Evolutionary conservation across 257 asterid species (phyloP), one percentile per base, ranked within the genome.

Genomic region (Ophiorrhiza pumila): DNA sequence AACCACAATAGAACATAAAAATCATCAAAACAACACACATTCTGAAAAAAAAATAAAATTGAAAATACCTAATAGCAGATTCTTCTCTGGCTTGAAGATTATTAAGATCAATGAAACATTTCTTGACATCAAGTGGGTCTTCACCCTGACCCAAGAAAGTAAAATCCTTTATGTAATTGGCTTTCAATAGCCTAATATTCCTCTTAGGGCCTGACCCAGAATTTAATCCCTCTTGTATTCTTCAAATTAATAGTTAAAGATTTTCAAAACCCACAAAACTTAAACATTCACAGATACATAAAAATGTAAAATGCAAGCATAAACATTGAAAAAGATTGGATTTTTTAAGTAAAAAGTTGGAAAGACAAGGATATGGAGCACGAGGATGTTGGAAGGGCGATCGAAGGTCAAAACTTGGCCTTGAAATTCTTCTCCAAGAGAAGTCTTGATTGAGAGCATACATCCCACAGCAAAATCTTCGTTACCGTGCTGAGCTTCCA

Each of bases 401-500:
- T 95, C 98, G 70, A 80, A 95, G 74, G 96, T 81, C 73, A 95
- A 80, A 67, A 95, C 84, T 90, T 89, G 93, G 34, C 88, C 96
- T 83, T 92, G 90, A 78, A 95, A 95, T 77, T 95, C 96, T 65
- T 95, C 99, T 20, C 92, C 96, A 41, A 95, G 82, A 39, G 96
- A 86, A 25, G 99, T 92, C 68, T 87, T 87, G 84, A 95, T 85
- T 69, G 97, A 92, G 0, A 95, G 86, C 5, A 83, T 52, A 85
- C 98, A 90, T 57, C 99, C 98, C 37, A 87, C 89, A 13, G 96
- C 97, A 76, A 95, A 89, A 57, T 90, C 99, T 71, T 89, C 99
- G 64, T 79, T 88, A 72, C 78, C 81, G 61, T 74, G 83, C 31
- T 78, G 90, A 85, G 90, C 83, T 73, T 88, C 98, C 99, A 92